phyloP scores from a whole-genome alignment of 1,284 basidiomycete genomes.

The Erythrobasidium hasegawianum region DNA sequence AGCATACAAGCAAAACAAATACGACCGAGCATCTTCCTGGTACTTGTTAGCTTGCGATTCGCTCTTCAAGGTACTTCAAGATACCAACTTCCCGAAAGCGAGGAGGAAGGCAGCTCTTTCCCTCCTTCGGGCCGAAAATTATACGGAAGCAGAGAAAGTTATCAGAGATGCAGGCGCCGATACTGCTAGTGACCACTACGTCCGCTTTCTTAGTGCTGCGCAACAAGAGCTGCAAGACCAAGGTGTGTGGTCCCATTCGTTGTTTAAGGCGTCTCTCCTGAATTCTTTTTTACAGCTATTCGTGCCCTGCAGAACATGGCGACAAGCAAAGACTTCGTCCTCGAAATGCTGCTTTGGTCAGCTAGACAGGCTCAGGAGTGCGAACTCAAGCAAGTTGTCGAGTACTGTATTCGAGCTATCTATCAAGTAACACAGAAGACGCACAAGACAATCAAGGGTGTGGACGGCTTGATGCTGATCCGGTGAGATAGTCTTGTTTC shows the following conservation, averaged over 20 bases:
- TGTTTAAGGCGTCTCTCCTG: background rate
- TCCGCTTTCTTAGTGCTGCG: conserved; percentile 4
- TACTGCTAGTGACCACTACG: conserved; percentile 17
- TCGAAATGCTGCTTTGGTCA: conserved; percentile 26
- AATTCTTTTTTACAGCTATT: background rate
- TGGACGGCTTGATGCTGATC: conserved; percentile 5
- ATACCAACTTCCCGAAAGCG: conserved; percentile 9
- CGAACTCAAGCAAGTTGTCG: background rate
- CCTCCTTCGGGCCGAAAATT: conserved; percentile 3
- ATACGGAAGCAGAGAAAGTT: background rate
- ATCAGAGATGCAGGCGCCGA: background rate
- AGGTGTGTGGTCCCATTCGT: conserved; percentile 2
- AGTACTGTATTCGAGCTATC: conserved; percentile 6
- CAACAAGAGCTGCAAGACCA: conserved; percentile 3
- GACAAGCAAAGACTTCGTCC: conserved; percentile 2
- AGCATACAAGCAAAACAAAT: conserved; percentile 9
- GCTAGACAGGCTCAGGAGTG: conserved; percentile 20
- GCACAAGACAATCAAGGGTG: background rate
- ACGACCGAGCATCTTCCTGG: conserved; percentile 3
- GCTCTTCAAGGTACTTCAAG: background rate
- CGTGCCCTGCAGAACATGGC: background rate
- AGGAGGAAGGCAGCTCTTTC: conserved; percentile 14
- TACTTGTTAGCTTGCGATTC: background rate
- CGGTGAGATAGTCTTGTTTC: background rate
- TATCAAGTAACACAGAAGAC: background rate